Conservation (phyloP, 768 basidiomycete species). For the Mycena rebaudengoi region DNA sequence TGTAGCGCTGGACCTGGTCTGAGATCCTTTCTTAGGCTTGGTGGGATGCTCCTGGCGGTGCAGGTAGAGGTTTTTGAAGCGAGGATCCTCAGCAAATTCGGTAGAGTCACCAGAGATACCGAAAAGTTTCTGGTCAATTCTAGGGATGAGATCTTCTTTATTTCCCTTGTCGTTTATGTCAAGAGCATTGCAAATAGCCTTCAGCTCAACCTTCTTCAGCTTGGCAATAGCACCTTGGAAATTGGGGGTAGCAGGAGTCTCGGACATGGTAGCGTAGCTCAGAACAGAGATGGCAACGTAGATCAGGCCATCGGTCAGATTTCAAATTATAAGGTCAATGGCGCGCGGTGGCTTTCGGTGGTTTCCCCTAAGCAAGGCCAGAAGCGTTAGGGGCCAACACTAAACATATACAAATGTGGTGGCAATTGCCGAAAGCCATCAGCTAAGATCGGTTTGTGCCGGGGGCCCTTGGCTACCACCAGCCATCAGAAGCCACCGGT, state of each 20-base stretch:
- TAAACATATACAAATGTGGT: not conserved
- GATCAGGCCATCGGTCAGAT: not conserved
- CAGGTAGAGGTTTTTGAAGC: not conserved
- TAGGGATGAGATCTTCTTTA: not conserved
- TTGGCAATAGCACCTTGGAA: not conserved
- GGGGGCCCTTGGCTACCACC: not conserved
- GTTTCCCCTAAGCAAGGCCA: too few species aligned
- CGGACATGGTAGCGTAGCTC: not conserved
- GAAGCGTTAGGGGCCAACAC: not conserved
- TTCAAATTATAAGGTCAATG: not conserved
- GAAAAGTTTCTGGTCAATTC: too few species aligned
- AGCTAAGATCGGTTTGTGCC: not conserved
- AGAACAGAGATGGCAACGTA: not conserved
- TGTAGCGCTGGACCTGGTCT: not conserved
- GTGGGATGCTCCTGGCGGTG: too few species aligned
- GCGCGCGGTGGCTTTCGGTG: too few species aligned
- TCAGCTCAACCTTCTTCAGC: not conserved
- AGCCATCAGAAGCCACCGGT: not conserved
- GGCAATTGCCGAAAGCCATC: not conserved
- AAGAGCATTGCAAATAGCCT: not conserved
- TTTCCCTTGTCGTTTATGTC: not conserved
- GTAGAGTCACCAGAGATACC: not conserved
- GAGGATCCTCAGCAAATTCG: not conserved
- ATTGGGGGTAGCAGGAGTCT: not conserved
- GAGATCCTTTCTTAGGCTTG: not conserved